phyloP scores from a whole-genome alignment of 2,329 filamentous ascomycete species.

The Stenocarpella maydis region DNA sequence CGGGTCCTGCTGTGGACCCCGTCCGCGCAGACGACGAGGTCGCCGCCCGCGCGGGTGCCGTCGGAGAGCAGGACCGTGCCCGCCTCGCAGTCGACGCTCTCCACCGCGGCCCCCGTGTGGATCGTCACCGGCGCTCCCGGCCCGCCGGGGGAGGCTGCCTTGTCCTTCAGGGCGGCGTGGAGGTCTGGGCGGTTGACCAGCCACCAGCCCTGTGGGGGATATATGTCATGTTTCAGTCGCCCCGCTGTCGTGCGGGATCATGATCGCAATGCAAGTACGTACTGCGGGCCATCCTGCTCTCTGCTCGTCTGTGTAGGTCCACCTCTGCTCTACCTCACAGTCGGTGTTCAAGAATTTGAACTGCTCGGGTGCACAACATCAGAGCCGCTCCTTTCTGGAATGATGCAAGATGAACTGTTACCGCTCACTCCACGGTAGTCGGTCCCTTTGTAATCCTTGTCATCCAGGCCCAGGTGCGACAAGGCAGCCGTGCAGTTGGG shows the following conservation, averaged over 20 bases:
- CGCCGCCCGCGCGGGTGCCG: conserved; percentile 29
- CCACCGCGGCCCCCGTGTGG: conserved; percentile 15
- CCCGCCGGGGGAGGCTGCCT: conserved; percentile 13
- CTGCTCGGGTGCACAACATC: conserved; percentile 2
- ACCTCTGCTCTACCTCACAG: background rate
- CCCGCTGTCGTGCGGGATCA: background rate
- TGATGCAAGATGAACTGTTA: no score
- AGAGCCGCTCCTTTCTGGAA: background rate
- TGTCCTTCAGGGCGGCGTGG: conserved; percentile 29
- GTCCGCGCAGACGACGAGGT: conserved; percentile 33
- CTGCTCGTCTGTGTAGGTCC: conserved; percentile 1
- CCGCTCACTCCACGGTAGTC: conserved; percentile 27
- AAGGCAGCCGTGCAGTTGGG: conserved; percentile 33
- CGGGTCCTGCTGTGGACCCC: conserved; percentile 29
- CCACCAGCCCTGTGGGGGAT: conserved; percentile 25
- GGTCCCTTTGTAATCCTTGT: conserved; percentile 10
- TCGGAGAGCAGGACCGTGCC: conserved; percentile 27
- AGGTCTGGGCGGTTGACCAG: conserved; percentile 29
- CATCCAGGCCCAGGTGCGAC: conserved; percentile 24
- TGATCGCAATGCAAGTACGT: background rate
- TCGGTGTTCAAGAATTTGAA: conserved; percentile 26
- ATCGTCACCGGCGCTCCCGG: conserved; percentile 26
- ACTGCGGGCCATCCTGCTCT: conserved; percentile 26
- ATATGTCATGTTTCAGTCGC: background rate
- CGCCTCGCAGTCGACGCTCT: conserved; percentile 21